phyloP scores from a whole-genome alignment of 768 basidiomycete species.

The Dictyophora rubrovolvata region DNA sequence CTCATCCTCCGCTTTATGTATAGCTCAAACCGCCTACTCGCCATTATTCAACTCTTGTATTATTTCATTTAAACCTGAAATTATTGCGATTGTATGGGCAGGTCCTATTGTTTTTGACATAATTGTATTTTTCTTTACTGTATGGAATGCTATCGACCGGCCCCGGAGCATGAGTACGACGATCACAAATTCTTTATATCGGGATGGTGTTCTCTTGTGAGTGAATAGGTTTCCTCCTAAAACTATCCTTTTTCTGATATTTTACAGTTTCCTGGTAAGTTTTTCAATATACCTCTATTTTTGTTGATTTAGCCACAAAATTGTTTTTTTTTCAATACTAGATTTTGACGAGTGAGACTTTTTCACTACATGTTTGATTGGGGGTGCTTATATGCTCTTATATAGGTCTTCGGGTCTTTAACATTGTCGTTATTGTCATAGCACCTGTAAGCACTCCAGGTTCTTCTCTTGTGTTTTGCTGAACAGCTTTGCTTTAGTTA shows the following conservation, averaged over 20 bases:
- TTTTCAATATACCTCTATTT: background rate
- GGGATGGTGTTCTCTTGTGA: constrained; percentile 1
- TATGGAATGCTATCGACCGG: constrained; percentile 7
- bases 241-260: background rate
- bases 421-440: background rate
- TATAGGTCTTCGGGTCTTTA: background rate
- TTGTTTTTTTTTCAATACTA: background rate
- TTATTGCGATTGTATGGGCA: background rate
- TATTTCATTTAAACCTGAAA: background rate
- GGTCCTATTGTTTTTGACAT: constrained; percentile 5
- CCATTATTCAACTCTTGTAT: background rate
- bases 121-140: background rate
- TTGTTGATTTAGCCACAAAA: background rate
- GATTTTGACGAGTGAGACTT: background rate
- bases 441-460: background rate
- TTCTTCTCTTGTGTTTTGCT: background rate
- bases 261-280: background rate
- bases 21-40: background rate
- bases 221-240: background rate
- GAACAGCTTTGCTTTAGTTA: background rate
- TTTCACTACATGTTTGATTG: background rate
- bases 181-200: background rate
- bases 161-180: background rate
- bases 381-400: background rate
- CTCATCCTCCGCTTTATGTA: background rate